These are phyloP conservation scores for Lathyrus oleraceus DNA, from an alignment of 306 rosid genomes.

Conservation along the genomic window DNA sequence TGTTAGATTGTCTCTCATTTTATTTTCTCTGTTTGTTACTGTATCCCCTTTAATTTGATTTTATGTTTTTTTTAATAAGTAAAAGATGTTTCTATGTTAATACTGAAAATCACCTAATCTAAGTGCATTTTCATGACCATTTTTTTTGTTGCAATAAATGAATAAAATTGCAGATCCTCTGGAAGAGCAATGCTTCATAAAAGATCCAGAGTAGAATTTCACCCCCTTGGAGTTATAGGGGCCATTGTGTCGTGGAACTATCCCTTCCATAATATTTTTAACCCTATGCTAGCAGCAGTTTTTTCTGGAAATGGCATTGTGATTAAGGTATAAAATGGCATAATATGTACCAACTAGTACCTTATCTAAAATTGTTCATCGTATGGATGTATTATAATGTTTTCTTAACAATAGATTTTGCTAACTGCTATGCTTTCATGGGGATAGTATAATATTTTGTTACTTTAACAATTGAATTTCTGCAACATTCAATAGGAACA, in stretches of 20 bases:
- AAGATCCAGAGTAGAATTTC: constrained; percentile 80
- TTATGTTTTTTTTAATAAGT: not conserved
- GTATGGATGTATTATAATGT: constrained; percentile 21
- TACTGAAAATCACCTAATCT: constrained; percentile 1
- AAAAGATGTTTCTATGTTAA: constrained; percentile 3
- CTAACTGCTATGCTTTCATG: constrained; percentile 24
- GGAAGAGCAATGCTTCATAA: constrained; percentile 87
- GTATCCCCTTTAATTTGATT: not conserved
- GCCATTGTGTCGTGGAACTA: constrained; percentile 97
- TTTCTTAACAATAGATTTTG: constrained; percentile 22
- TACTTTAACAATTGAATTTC: constrained; percentile 8
- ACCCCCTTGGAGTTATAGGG: constrained; percentile 91
- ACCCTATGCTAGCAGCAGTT: constrained; percentile 90
- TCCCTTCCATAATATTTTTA: constrained; percentile 90
- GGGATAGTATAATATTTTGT: constrained; percentile 23
- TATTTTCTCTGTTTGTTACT: constrained; percentile 10
- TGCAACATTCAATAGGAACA: constrained; percentile 5
- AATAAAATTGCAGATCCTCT: constrained; percentile 54
- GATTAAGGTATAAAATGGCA: constrained; percentile 62
- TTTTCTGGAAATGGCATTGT: constrained; percentile 91
- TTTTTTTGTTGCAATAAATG: constrained; percentile 10
- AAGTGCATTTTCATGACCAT: constrained; percentile 27
- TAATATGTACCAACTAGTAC: constrained; percentile 3
- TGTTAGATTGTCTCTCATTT: constrained; percentile 10
- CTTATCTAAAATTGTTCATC: constrained; percentile 30